Percentiles rank a stretch among this genome's conserved stretches.
Evolutionary conservation across 1,284 basidiomycete genomes (phyloP).

Genomic region (Tylopilus sp.): DNA sequence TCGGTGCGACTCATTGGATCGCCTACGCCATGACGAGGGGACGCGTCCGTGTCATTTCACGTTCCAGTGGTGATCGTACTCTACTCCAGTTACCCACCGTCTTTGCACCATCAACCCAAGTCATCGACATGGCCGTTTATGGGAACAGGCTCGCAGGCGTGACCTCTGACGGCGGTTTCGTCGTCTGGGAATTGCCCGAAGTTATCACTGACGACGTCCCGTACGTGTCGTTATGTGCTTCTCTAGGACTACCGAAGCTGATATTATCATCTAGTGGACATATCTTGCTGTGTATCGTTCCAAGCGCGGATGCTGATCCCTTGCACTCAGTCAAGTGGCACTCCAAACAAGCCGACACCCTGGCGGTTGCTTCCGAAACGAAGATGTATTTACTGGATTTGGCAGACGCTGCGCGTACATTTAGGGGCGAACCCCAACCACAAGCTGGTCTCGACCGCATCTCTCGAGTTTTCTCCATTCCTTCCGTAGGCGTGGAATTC

Average conservation of each 20-base stretch:
- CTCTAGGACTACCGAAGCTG: conserved; percentile 7
- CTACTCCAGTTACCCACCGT: conserved; percentile 67
- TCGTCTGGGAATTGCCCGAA: conserved; percentile 80
- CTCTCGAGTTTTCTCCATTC: conserved; percentile 59
- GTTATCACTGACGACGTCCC: conserved; percentile 78
- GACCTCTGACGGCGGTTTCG: conserved; percentile 80
- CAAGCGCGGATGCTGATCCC: conserved; percentile 53
- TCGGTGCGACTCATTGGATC: conserved; percentile 83
- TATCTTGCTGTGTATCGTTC: conserved; percentile 65
- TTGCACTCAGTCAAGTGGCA: conserved; percentile 82
- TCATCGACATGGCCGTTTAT: conserved; percentile 79
- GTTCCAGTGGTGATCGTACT: conserved; percentile 79
- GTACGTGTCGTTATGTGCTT: conserved; percentile 44
- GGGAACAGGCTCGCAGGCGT: conserved; percentile 79
- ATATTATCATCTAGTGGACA: conserved; percentile 47
- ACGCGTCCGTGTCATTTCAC: conserved; percentile 81
- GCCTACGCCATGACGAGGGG: conserved; percentile 88
- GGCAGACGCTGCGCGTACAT: conserved; percentile 50
- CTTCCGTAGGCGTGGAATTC: conserved; percentile 50
- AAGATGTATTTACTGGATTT: conserved; percentile 73
- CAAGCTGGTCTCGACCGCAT: conserved; percentile 65
- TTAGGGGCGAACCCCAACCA: conserved; percentile 58
- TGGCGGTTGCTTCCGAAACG: conserved; percentile 72
- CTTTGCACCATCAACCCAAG: conserved; percentile 59
- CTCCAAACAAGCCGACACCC: conserved; percentile 66